Percentiles rank a stretch among this genome's conserved stretches.
These are phyloP conservation scores for Rhodotorula sp. DNA, from an alignment of 1,284 basidiomycete genomes.

Conservation along the genomic window DNA sequence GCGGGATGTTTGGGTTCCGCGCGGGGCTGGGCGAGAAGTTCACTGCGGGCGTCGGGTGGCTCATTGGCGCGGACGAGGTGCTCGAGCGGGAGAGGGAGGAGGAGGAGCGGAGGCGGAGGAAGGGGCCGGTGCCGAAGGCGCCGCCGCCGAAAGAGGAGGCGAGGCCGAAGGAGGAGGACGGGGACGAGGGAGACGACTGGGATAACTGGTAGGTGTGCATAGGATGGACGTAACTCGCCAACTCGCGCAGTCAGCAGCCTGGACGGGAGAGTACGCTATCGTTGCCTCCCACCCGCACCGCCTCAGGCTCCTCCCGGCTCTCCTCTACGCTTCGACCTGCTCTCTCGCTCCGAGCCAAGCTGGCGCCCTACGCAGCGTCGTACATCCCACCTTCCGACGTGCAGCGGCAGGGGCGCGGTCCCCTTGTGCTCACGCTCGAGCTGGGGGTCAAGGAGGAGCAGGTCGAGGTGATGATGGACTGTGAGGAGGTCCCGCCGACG, in stretches of 20 bases:
- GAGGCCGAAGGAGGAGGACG: not conserved
- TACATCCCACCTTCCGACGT: slow-evolving; percentile 20
- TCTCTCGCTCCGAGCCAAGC: not conserved
- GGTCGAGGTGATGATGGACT: slow-evolving; percentile 19
- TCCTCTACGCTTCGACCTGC: not conserved
- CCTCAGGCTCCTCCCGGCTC: not conserved
- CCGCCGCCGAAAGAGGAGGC: not conserved
- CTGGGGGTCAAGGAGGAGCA: not conserved
- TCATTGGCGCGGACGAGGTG: slow-evolving; percentile 70
- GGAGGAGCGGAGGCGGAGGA: not conserved
- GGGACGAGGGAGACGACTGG: slow-evolving; percentile 1
- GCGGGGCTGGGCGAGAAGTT: slow-evolving; percentile 59
- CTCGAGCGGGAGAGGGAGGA: slow-evolving; percentile 2
- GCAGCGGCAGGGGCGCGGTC: not conserved
- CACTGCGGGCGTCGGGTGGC: slow-evolving; percentile 80
- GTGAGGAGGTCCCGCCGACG: slow-evolving; percentile 47
- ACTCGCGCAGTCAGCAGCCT: too few relatives aligned
- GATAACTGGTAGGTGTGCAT: not conserved
- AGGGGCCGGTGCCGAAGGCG: not conserved
- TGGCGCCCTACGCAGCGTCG: slow-evolving; percentile 32
- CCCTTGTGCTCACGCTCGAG: slow-evolving; percentile 21
- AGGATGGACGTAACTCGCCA: not conserved
- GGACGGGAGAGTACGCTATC: too few relatives aligned
- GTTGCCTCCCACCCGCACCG: not conserved
- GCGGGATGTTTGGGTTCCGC: slow-evolving; percentile 52